Evolutionary conservation across 306 rosid genomes (phyloP).

Genomic region (Malus fusca): DNA sequence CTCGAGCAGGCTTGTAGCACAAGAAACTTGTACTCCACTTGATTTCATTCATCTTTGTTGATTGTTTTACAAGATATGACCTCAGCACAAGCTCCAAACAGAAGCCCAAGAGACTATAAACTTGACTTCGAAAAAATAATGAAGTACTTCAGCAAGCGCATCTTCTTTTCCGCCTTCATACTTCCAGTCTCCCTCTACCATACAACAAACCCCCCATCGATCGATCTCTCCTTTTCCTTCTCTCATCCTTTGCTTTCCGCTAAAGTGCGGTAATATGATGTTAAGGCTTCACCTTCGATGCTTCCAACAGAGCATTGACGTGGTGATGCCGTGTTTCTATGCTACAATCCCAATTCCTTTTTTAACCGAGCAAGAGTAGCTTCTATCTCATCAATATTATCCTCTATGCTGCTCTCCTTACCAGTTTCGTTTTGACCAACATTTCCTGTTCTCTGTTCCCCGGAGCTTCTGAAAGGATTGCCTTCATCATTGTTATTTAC

Average conservation of each 20-base stretch:
- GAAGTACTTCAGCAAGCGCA: not conserved
- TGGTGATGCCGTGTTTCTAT: not conserved
- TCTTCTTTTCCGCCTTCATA: not conserved
- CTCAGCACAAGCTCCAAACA: not conserved
- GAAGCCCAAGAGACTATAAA: not conserved
- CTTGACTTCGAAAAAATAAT: not conserved
- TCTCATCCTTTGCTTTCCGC: not conserved
- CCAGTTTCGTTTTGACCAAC: conserved; percentile 26
- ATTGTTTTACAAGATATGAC: not conserved
- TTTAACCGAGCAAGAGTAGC: conserved; percentile 84
- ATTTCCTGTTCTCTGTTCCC: conserved; percentile 23
- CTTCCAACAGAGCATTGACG: not conserved
- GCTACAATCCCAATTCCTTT: conserved; percentile 79
- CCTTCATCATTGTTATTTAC: conserved; percentile 19
- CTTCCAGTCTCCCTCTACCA: not conserved
- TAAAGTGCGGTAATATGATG: not conserved
- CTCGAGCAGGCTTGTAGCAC: too few relatives aligned
- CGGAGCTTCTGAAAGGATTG: conserved; percentile 29
- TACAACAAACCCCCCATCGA: not conserved
- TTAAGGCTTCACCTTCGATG: not conserved
- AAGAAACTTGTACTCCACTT: not conserved
- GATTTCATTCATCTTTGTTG: not conserved
- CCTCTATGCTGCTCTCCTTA: conserved; percentile 54
- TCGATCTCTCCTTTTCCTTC: not conserved
- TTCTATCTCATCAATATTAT: conserved; percentile 80